Percentiles rank a stretch among this genome's conserved stretches.
phyloP scores from a whole-genome alignment of 2,329 filamentous ascomycete genomes.

The Mariannaea elegans region DNA sequence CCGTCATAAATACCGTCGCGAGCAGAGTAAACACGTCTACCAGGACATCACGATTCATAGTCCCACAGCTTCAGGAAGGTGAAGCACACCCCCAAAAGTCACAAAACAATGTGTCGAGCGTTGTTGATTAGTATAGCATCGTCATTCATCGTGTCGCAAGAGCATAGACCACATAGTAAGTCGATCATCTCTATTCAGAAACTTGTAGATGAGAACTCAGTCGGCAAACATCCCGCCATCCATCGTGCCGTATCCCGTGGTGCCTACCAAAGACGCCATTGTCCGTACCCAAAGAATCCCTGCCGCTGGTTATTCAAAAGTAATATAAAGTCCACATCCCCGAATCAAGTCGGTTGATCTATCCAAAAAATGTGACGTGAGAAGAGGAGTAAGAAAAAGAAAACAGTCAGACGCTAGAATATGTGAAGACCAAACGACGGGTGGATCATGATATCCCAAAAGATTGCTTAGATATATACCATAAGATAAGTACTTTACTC shows the following conservation, averaged over 20 bases:
- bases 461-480: constrained; percentile 27
- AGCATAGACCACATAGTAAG: no score
- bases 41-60: no score
- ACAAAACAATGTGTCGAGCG: no score
- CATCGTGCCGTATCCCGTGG: constrained; percentile 41
- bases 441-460: constrained; percentile 32
- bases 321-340: constrained; percentile 36
- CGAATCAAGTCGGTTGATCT: constrained; percentile 31
- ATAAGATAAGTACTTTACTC: constrained; percentile 45
- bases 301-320: constrained; percentile 29
- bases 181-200: constrained; percentile 42
- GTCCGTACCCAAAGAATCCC: constrained; percentile 35
- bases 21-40: no score
- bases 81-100: no score
- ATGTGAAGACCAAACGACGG: constrained; percentile 23
- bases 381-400: constrained; percentile 27
- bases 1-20: no score
- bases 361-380: constrained; percentile 40
- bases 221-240: constrained; percentile 39
- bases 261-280: constrained; percentile 42
- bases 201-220: constrained; percentile 34
- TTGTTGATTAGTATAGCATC: no score
- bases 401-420: constrained; percentile 17
- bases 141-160: no score
- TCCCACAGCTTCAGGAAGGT: no score